Base-by-base conservation (phyloP, 1,139 yeast species). In the Sporopachydermia cereana region DNA sequence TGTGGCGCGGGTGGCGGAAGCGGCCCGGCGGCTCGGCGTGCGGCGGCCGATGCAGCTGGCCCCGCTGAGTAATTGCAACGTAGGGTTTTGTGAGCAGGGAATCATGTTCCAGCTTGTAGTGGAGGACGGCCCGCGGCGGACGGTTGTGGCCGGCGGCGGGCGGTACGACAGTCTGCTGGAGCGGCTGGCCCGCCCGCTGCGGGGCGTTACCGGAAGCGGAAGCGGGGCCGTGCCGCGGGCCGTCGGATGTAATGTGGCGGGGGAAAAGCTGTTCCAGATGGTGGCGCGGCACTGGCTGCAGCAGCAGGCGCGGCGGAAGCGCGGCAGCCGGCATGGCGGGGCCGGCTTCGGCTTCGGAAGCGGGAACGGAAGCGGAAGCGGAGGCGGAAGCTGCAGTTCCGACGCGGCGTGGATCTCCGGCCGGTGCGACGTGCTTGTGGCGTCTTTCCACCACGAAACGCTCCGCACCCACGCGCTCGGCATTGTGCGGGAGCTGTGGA, bases 71-170 rank as follows among this genome's bases (percentile, higher is more conserved):
- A 86, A 85, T 54, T 85, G 85, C 60, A 86, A 86, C 54, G 74
- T 81, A 41, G 73, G 78, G 22, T 89, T 86, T 57, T 91, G 88
- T 58, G 67, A 70, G 30, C 79, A 79, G 22, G 95, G 95, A 0
- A 64, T 89, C 2, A 86, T 91, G 94, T 91, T 89, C 57, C 95
- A 86, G 55, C 88, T 84, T 0, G 75, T 86, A 1, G 74, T 77
- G 53, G 83, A 83, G 48, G 75, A 69, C 41, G 64, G 63, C 52
- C 9, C 39, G 5, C 60, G 67, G 50, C 61, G 60, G 42, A 55
- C 53, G 70, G 78, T 89, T 41, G 64, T 85, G 41, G 93, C 93
- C 12, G 91, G 94, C 1, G 98, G 98, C 42, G 98, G 98, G 1
- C 67, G 98, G 44, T 91, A 86, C 56, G 97, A 91, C 56, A 65